These are phyloP conservation scores for Claviceps sp. DNA, from an alignment of 2,329 filamentous ascomycete genomes.

Conservation along the genomic window DNA sequence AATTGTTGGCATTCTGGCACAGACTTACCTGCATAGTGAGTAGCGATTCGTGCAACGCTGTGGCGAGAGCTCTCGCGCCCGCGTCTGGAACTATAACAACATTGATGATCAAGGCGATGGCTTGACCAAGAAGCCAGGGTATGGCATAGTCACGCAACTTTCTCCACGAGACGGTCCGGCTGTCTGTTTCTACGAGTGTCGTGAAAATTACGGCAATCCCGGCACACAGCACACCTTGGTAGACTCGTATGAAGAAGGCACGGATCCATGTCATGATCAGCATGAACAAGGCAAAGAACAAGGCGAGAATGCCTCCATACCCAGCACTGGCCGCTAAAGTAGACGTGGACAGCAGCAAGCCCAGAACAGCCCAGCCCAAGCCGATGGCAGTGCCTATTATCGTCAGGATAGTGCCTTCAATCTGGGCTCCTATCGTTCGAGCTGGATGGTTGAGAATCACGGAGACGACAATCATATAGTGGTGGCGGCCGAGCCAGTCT, in stretches of 20 bases:
- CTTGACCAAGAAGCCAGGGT: conserved; percentile 43
- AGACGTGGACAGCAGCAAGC: conserved; percentile 38
- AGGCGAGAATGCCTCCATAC: conserved; percentile 36
- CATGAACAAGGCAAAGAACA: conserved; percentile 41
- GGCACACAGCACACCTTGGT: conserved; percentile 40
- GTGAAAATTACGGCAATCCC: conserved; percentile 43
- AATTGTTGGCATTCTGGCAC: background rate
- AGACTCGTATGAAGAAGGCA: conserved; percentile 41
- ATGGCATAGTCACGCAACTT: conserved; percentile 40
- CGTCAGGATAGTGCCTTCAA: conserved; percentile 41
- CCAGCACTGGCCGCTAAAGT: conserved; percentile 30
- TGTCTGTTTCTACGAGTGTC: conserved; percentile 35
- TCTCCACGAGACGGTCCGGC: conserved; percentile 29
- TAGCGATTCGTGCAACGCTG: conserved; percentile 32
- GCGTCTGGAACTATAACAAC: conserved; percentile 37
- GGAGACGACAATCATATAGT: conserved; percentile 43
- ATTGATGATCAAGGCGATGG: conserved; percentile 35
- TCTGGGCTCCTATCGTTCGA: conserved; percentile 40
- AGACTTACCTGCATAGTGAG: conserved; percentile 29
- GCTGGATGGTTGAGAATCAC: conserved; percentile 45
- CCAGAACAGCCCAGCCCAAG: conserved; percentile 41
- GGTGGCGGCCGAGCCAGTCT: conserved; percentile 38
- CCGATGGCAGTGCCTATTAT: conserved; percentile 39
- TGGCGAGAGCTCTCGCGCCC: conserved; percentile 38
- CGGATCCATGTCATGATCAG: conserved; percentile 36